A percentile compares a stretch with the other conserved stretches of the same genome.
These are phyloP conservation scores for Magnolia officinalis DNA, from an alignment of 164 flowering plant species.

Conservation along the genomic window DNA sequence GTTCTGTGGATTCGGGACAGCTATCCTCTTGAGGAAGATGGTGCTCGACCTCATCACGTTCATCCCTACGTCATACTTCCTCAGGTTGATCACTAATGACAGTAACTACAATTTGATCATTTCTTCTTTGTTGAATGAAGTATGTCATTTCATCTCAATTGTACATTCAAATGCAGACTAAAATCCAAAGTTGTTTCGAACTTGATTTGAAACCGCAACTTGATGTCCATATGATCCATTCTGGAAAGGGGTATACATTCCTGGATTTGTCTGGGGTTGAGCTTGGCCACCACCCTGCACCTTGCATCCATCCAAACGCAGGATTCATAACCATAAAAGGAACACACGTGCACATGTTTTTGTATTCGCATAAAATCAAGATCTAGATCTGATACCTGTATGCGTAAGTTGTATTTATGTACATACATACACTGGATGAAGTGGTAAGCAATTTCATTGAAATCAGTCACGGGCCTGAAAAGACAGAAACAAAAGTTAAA, in stretches of 20 bases:
- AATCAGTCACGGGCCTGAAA: slow-evolving; percentile 81
- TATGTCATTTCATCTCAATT: too few species aligned
- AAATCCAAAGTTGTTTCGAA: slow-evolving; percentile 4
- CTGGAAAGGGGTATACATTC: slow-evolving; percentile 22
- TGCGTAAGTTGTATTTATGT: slow-evolving; percentile 48
- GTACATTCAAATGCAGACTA: too few species aligned
- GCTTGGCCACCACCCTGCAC: slow-evolving; percentile 24
- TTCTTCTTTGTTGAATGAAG: too few species aligned
- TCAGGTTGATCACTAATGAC: too few species aligned
- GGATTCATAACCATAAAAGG: slow-evolving; percentile 4
- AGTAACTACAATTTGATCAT: too few species aligned
- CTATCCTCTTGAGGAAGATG: too few species aligned
- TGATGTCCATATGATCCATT: slow-evolving; percentile 31
- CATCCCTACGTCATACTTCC: too few species aligned
- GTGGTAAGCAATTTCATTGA: slow-evolving; percentile 72
- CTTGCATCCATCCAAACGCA: slow-evolving; percentile 17
- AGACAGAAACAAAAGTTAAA: neutral
- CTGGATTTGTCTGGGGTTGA: slow-evolving; percentile 35
- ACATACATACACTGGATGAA: slow-evolving; percentile 72
- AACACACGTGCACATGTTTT: too few species aligned
- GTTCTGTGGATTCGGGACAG: too few species aligned
- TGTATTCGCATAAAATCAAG: too few species aligned
- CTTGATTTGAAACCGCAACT: slow-evolving; percentile 45
- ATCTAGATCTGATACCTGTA: slow-evolving; percentile 34
- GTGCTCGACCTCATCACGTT: too few species aligned